Base-by-base conservation (phyloP, 2,329 filamentous ascomycete genomes). In the Nemania serpens region DNA sequence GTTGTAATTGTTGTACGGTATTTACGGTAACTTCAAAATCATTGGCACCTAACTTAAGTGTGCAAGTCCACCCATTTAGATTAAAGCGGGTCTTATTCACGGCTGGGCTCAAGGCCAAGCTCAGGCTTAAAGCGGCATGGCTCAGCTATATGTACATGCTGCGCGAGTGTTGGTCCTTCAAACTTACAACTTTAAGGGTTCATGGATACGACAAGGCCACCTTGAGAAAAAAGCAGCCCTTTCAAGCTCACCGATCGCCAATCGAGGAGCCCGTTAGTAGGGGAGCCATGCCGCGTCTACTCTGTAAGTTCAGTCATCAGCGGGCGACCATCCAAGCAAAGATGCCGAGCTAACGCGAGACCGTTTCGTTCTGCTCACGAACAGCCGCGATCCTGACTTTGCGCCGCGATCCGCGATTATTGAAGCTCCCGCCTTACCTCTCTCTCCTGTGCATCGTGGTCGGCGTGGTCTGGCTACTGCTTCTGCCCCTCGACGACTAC, bases 401-500 rank as follows among this genome's bases (percentile, higher is more conserved):
- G 72, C 89, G 92, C 73, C 88, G 87, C 76, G 91, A 97, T 75
- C 90, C 91, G 70, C 86, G 91, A 67, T 81, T 97, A 59, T 85
- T 95, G 66, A 91, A 91, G 78, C 78, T 96, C 17, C 93, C 94
- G 42, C 91, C 93, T 13, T 94, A 96, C 78, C 79, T 98, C 36
- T 97, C 94, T 36, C 83, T 92, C 53, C 79, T 96, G 42, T 96
- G 91, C 77, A 87, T 98, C 69, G 70, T 94, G 50, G 84, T 97
- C 70, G 95, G 95, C 55, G 85, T 97, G 58, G 85, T 87, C 68
- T 99, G 94, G 91, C 87, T 99, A 13, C 85, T 97, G 20, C 82
- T 98, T 34, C 85, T 99, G 1, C 95, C 95, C 2, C 83, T 98
- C 55, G 85, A 98, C 76, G 86, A 93, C 67, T 97, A 98, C 79